Conservation (phyloP, 768 basidiomycete genomes). For the Pleurotus platypus region DNA sequence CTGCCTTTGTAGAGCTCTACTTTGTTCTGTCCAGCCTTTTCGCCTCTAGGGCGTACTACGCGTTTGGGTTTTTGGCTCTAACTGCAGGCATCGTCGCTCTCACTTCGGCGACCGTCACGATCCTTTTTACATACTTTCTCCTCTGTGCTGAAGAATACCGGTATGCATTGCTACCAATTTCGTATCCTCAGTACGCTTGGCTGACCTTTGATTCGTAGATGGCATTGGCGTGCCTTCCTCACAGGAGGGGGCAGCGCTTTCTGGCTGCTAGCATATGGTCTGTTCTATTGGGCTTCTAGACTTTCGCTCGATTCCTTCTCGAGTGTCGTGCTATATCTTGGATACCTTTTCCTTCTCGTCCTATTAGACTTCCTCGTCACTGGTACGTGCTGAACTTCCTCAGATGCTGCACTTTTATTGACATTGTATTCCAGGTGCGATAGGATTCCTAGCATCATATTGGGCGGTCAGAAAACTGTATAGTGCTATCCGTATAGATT, state of each 20-base stretch:
- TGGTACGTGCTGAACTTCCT: slow-evolving; percentile 40
- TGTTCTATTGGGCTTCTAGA: slow-evolving; percentile 85
- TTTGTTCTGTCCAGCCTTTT: slow-evolving; percentile 90
- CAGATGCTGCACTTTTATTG: neutral
- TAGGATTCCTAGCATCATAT: slow-evolving; percentile 88
- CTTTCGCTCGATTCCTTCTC: slow-evolving; percentile 83
- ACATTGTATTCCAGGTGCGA: slow-evolving; percentile 55
- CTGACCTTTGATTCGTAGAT: slow-evolving; percentile 40
- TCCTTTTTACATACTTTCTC: slow-evolving; percentile 86
- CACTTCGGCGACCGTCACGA: slow-evolving; percentile 88
- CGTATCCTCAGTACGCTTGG: neutral
- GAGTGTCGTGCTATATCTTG: slow-evolving; percentile 81
- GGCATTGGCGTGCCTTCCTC: slow-evolving; percentile 96
- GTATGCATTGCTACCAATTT: slow-evolving; percentile 32
- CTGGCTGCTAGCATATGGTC: slow-evolving; percentile 86
- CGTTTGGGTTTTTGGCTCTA: slow-evolving; percentile 91
- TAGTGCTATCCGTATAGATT: slow-evolving; percentile 77
- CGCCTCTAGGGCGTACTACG: slow-evolving; percentile 90
- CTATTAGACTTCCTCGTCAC: slow-evolving; percentile 87
- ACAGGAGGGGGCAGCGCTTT: slow-evolving; percentile 90
- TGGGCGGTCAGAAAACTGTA: slow-evolving; percentile 89
- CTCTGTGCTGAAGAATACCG: slow-evolving; percentile 95
- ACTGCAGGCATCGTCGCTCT: slow-evolving; percentile 80
- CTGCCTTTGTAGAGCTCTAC: slow-evolving; percentile 93
- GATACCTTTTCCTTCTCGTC: slow-evolving; percentile 82